Evolutionary conservation across 208 protist genomes (phyloP).

Genomic region (Leishmania mexicana): DNA sequence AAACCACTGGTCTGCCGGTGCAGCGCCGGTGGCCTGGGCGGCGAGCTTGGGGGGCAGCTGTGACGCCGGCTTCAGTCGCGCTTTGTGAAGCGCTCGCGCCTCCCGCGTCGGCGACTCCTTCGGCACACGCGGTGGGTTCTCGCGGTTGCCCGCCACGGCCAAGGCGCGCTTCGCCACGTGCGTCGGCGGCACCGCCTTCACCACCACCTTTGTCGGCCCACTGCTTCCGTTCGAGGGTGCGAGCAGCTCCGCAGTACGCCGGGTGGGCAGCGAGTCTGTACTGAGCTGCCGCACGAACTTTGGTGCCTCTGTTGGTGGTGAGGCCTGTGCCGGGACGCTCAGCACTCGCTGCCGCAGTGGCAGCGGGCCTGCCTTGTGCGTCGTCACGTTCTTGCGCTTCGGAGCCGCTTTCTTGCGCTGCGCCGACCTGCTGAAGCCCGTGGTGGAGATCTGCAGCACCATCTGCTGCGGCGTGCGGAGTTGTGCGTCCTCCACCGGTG

Average conservation of each 20-base stretch:
- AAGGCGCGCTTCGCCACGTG: conserved; percentile 11
- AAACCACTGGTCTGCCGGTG: conserved; percentile 30
- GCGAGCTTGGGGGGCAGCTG: conserved; percentile 3
- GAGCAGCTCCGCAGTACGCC: conserved; percentile 11
- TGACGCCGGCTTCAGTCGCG: conserved; percentile 2
- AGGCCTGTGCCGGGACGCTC: conserved; percentile 7
- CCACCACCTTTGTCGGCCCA: conserved; percentile 11
- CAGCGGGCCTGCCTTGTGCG: background rate
- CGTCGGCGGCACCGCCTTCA: conserved; percentile 26
- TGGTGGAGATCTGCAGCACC: conserved; percentile 30
- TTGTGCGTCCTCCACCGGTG: background rate
- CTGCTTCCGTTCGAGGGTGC: conserved; percentile 4
- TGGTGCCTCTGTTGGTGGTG: background rate
- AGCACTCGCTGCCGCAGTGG: conserved; percentile 15
- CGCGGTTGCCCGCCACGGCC: conserved; percentile 15
- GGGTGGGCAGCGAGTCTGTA: conserved; percentile 1
- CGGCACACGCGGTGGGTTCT: conserved; percentile 8
- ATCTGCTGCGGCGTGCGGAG: conserved; percentile 23
- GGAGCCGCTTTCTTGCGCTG: conserved; percentile 9
- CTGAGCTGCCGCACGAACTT: conserved; percentile 26
- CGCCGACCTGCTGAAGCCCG: conserved; percentile 19
- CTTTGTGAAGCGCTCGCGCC: background rate
- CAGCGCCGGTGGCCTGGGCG: background rate
- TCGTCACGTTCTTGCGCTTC: conserved; percentile 2
- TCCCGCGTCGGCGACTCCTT: conserved; percentile 20